Evolutionary conservation across 768 basidiomycete genomes (phyloP), one percentile per base, ranked within the genome.

Genomic region (Russula dissimulans): DNA sequence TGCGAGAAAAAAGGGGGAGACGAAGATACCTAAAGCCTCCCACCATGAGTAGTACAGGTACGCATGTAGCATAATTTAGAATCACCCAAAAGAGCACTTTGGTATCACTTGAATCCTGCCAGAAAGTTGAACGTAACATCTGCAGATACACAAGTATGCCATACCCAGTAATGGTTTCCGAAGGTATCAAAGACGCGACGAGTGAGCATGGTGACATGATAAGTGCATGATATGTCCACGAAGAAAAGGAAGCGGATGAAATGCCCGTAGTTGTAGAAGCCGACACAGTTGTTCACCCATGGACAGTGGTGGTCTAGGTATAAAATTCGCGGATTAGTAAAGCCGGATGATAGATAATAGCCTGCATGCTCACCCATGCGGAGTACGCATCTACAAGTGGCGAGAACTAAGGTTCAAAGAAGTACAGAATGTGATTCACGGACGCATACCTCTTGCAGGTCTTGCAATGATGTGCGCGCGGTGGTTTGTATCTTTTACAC

Each of bases 261-360:
- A 72, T 90, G 81, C 1, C 87, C 88, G 65, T 97, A 86, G 71
- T 97, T 99, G 74, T 79, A 83, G 71, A 92, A 87, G 0, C 97
- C 97, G 63, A 99, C 88, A 68, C 95, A 95, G 67, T 94, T 97
- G 71, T 92, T 87, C 36, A 93, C 83, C 92, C 91, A 95, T 7
- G 91, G 91, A 70, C 91, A 92, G 68, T 93, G 91, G 67, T 93
- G 91, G 70, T 93, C 91, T 91, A 29, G 69, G 60, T 56, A 54
- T 44, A 50, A 43, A 12, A 39, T 14, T 44, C 12, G 53, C 17
- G 10, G 12, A 43, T 54, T 5, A 18, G 32, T 5, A 29, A 6
- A 15, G 12, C 22, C 15, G 45, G 42, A 39, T 18, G 46, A 22
- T 45, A 26, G 22, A 26, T 26, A 26, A 47, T 17, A 41, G 14